Conservation (phyloP, 371 early-diverging fungal species). For the Scutellospora calospora region DNA sequence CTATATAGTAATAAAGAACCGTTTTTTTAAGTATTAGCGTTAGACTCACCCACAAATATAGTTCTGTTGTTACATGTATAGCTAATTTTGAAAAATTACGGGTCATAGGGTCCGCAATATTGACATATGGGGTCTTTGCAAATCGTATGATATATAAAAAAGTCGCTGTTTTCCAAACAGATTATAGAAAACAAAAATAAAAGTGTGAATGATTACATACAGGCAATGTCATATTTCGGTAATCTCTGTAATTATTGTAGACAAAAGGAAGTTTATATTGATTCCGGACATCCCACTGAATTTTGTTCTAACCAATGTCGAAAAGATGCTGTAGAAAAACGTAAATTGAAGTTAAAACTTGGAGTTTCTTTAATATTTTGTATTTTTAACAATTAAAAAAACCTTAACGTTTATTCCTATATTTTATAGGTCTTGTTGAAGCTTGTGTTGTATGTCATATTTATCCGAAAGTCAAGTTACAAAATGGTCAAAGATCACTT, state of each 20-base stretch:
- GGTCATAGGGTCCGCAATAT: no score
- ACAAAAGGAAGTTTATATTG: not conserved
- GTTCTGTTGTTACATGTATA: no score
- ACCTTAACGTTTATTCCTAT: not conserved
- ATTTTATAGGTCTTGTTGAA: slow-evolving; percentile 19
- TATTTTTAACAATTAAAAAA: not conserved
- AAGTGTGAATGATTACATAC: no score
- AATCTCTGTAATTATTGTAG: slow-evolving; percentile 17
- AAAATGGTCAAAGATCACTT: not conserved
- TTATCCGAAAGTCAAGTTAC: not conserved
- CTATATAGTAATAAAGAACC: no score
- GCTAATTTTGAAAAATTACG: no score
- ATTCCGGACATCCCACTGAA: slow-evolving; percentile 16
- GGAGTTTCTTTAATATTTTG: not conserved
- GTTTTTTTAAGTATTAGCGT: no score
- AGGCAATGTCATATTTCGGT: not conserved
- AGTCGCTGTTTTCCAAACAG: no score
- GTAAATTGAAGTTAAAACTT: not conserved
- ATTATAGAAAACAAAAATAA: no score
- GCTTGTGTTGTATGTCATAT: slow-evolving; percentile 1
- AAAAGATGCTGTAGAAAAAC: slow-evolving; percentile 32
- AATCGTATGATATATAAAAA: no score
- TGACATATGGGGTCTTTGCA: no score
- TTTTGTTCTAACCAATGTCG: slow-evolving; percentile 42
- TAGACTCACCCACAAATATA: no score